Evolutionary conservation across 257 asterid genomes (phyloP).

Genomic region (Solanum chaucha): DNA sequence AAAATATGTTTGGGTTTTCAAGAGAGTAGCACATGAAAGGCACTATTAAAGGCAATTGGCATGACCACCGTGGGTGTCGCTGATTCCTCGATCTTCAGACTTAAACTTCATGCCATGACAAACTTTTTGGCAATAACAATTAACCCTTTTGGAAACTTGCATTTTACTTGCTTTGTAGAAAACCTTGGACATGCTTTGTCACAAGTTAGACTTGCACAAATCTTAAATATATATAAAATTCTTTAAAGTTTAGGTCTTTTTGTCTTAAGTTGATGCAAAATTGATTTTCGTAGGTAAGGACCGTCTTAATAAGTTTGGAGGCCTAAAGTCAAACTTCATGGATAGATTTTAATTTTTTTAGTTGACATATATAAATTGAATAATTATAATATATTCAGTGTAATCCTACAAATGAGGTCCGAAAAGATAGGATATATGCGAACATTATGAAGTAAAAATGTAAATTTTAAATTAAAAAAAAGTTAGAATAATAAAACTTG

Average conservation of each 20-base stretch:
- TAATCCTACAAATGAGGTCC: too few relatives aligned
- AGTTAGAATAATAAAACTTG: neutral
- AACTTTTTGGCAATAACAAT: neutral
- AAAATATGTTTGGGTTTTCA: constrained; percentile 1
- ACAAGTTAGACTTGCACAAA: neutral
- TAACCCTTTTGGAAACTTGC: neutral
- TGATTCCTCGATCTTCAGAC: neutral
- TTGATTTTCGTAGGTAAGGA: too few relatives aligned
- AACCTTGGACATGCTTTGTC: neutral
- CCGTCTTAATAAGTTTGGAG: too few relatives aligned
- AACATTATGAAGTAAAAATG: neutral
- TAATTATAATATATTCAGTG: too few relatives aligned
- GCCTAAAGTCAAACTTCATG: too few relatives aligned
- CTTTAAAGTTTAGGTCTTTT: neutral
- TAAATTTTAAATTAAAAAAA: too few relatives aligned
- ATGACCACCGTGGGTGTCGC: neutral
- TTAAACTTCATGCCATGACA: neutral
- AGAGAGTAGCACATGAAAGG: constrained; percentile 12
- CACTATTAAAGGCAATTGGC: neutral
- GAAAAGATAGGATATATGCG: too few relatives aligned
- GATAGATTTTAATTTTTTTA: too few relatives aligned
- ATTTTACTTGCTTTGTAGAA: neutral
- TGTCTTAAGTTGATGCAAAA: neutral
- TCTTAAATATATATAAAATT: too few relatives aligned
- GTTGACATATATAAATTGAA: too few relatives aligned